Evolutionary conservation across 805 yeast species (phyloP).

Genomic region (Starmerella tilneyi): DNA sequence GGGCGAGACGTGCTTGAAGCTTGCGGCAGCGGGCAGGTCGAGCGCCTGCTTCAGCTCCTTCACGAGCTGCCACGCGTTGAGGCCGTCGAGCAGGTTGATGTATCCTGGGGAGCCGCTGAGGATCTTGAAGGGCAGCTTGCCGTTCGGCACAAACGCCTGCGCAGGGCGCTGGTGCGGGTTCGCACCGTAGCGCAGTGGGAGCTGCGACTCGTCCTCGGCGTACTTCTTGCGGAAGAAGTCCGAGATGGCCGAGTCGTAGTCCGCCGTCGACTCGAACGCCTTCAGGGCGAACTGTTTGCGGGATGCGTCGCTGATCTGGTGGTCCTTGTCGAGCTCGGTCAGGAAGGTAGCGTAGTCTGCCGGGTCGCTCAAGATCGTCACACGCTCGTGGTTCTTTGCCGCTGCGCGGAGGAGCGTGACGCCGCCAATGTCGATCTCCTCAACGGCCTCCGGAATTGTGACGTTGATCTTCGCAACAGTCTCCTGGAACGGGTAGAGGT

Average conservation of each 20-base stretch:
- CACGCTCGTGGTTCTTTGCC: conserved; percentile 95
- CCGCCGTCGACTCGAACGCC: conserved; percentile 98
- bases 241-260: conserved; percentile 88
- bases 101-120: conserved; percentile 94
- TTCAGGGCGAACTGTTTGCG: conserved; percentile 82
- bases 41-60: conserved; percentile 90
- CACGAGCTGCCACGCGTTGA: conserved; percentile 97
- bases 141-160: conserved; percentile 81
- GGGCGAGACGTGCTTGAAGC: conserved; percentile 97
- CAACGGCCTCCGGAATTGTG: conserved; percentile 94
- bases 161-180: conserved; percentile 99
- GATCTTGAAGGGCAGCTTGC: conserved; percentile 88
- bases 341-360: conserved; percentile 80
- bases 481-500: conserved; percentile 95
- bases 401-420: conserved; percentile 96
- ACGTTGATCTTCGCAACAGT: conserved; percentile 92
- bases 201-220: conserved; percentile 77
- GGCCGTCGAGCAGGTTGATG: conserved; percentile 90
- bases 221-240: conserved; percentile 97
- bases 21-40: conserved; percentile 96
- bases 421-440: conserved; percentile 97
- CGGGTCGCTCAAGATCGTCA: conserved; percentile 91
- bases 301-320: conserved; percentile 51
- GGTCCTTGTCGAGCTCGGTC: conserved; percentile 66
- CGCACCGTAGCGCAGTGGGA: conserved; percentile 95